Conservation (phyloP, 129 eudicot species). For the Lonicera japonica region DNA sequence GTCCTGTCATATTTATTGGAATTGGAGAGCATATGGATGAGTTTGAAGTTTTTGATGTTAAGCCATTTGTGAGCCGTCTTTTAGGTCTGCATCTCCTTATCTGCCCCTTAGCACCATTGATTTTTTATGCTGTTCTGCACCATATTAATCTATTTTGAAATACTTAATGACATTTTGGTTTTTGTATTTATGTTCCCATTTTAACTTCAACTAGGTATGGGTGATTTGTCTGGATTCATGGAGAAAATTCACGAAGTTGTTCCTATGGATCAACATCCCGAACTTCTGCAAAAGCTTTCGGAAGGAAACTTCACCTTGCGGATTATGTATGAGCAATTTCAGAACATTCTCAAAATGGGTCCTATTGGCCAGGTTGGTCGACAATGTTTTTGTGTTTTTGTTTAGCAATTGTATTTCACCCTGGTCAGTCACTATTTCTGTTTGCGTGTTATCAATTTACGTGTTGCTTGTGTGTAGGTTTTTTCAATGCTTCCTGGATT, state of each 20-base stretch:
- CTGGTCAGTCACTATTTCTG: background rate
- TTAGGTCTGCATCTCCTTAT: conserved; percentile 40
- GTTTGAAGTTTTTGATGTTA: conserved; percentile 84
- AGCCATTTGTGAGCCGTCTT: conserved; percentile 91
- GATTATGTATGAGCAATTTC: conserved; percentile 81
- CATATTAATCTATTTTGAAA: background rate
- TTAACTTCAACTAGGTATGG: conserved; percentile 58
- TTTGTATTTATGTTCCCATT: background rate
- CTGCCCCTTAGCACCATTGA: background rate
- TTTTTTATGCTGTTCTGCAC: background rate
- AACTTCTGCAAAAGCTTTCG: conserved; percentile 82
- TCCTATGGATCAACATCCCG: conserved; percentile 91
- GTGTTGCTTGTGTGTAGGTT: conserved; percentile 34
- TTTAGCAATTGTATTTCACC: background rate
- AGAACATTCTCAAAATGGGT: conserved; percentile 80
- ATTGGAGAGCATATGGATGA: conserved; percentile 99
- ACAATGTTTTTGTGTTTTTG: background rate
- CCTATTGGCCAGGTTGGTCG: conserved; percentile 71
- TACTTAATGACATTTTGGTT: background rate
- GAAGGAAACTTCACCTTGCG: conserved; percentile 81
- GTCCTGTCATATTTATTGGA: conserved; percentile 92
- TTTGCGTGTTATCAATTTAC: background rate
- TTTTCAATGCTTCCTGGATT: conserved; percentile 99
- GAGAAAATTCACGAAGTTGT: conserved; percentile 95
- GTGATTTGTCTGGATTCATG: conserved; percentile 83